Base-by-base conservation (phyloP, 345 rosid genomes). In the Populus ilicifolia region DNA sequence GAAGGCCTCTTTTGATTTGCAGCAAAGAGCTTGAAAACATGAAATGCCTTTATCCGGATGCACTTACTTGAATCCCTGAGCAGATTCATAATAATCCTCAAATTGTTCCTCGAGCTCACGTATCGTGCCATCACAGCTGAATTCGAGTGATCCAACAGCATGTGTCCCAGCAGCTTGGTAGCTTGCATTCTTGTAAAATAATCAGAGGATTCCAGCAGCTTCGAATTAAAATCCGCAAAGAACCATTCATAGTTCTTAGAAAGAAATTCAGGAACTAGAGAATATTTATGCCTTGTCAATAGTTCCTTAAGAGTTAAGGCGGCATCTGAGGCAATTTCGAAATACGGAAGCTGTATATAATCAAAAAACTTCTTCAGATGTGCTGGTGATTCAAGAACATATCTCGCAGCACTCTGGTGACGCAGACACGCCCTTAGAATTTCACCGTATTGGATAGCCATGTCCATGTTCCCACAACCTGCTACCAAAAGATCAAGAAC, bases 291-390 rank as follows among this genome's bases (percentile, higher is more conserved):
- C 88, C 99, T 91, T 46, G 97, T 92, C 83, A 96, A 61, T 21
- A 96, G 88, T 80, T 96, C 98, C 98, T 93, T 93, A 83, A 96
- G 92, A 52, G 99, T 92, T 11, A 94, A 97, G 84, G 97, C 99
- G 81, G 96, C 99, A 90, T 93, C 97, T 61, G 99, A 97, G 70
- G 98, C 94, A 82, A 96, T 84, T 72, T 96, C 99, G 27, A 96
- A 96, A 83, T 96, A 93, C 39, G 97, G 97, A 80, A 96, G 93
- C 84, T 92, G 98, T 81, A 96, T 96, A 79, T 86, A 91, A 72
- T 92, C 89, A 56, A 96, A 96, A 82, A 96, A 92, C 85, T 92
- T 93, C 91, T 89, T 96, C 88, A 93, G 81, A 77, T 94, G 89
- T 72, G 10, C 11, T 8, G 84, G 84, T 0, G 97, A 90, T 80